A percentile compares a stretch with the other conserved stretches of the same genome.
Conservation (phyloP, 495 filamentous ascomycete genomes). For the Neurospora africana region DNA sequence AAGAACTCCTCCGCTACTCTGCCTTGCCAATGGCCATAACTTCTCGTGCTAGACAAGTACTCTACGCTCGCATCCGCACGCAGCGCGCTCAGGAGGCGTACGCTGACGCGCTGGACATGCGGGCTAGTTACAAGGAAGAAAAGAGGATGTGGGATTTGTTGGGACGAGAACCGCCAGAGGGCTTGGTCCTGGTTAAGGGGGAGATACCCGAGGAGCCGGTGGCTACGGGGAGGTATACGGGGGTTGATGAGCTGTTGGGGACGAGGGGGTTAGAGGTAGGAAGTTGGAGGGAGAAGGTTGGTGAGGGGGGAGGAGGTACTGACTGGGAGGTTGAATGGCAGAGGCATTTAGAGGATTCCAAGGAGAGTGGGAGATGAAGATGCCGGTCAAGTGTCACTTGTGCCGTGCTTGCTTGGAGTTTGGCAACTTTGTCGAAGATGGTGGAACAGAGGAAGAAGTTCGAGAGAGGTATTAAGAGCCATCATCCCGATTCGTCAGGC, state of each 20-base stretch:
- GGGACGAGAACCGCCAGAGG: slow-evolving; percentile 29
- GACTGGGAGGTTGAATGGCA: slow-evolving; percentile 2
- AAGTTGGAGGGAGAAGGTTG: slow-evolving; percentile 3
- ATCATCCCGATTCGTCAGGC: no score
- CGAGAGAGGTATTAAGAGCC: not conserved
- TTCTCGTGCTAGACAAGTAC: slow-evolving; percentile 5
- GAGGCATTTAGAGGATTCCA: not conserved
- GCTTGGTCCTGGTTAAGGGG: slow-evolving; percentile 41
- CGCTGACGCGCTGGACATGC: slow-evolving; percentile 43
- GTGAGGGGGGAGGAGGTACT: not conserved
- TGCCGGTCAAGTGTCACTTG: not conserved
- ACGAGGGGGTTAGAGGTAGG: slow-evolving; percentile 40
- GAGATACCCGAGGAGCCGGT: not conserved
- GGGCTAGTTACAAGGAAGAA: slow-evolving; percentile 45
- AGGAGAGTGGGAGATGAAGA: not conserved
- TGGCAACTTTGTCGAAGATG: not conserved
- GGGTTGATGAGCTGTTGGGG: slow-evolving; percentile 9
- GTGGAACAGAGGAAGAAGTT: not conserved
- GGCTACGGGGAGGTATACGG: not conserved
- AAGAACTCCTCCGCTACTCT: slow-evolving; percentile 21
- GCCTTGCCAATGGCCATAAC: slow-evolving; percentile 13
- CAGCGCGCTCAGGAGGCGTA: slow-evolving; percentile 38
- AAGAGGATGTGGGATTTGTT: slow-evolving; percentile 44
- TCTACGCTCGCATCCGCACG: slow-evolving; percentile 17
- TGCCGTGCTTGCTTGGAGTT: not conserved